Conservation (phyloP, 108 stramenopile species). For the Hondaea fermentalgiana region DNA sequence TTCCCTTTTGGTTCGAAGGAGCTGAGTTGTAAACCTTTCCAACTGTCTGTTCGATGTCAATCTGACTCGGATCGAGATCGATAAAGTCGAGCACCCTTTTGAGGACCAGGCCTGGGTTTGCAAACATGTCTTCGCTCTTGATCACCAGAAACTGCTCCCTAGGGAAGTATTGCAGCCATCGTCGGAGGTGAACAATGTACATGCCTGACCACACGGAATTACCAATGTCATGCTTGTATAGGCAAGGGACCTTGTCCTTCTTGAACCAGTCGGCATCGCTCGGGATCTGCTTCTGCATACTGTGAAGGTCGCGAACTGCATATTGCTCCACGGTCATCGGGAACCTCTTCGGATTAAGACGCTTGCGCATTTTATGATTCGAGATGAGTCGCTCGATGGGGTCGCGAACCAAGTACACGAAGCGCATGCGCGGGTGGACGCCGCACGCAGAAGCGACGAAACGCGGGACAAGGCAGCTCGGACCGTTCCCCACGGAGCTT, state of each 20-base stretch:
- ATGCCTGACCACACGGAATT: not conserved
- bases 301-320: not conserved
- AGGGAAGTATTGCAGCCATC: not conserved
- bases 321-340: not conserved
- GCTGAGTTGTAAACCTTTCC: not conserved
- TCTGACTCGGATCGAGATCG: not conserved
- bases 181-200: not conserved
- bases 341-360: not conserved
- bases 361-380: not conserved
- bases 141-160: not conserved
- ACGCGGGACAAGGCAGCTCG: not conserved
- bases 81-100: not conserved
- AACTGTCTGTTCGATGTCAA: not conserved
- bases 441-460: not conserved
- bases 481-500: not conserved
- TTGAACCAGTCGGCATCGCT: no score
- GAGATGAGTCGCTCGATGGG: not conserved
- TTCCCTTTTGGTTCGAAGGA: not conserved
- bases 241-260: not conserved
- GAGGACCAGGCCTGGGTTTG: not conserved
- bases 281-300: not conserved
- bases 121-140: not conserved
- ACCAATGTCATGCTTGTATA: not conserved
- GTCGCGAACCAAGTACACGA: not conserved
- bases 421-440: not conserved